Percentiles rank a stretch among this genome's conserved stretches.
These are phyloP conservation scores for Zygosaccharomyces sapae DNA, from an alignment of 1,139 yeast species.

Conservation along the genomic window DNA sequence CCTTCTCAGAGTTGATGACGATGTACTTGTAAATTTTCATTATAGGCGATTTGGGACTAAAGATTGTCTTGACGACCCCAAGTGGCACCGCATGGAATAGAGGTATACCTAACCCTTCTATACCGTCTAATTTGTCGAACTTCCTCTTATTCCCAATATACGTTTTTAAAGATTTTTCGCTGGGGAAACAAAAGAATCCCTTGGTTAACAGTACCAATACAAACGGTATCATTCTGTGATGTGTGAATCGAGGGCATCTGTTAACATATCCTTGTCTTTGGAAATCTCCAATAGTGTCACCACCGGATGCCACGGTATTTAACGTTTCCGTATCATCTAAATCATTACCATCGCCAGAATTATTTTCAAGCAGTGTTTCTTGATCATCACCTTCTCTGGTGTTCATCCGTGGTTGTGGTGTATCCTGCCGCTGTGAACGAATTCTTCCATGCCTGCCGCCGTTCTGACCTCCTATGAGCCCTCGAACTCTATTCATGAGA, in stretches of 20 bases:
- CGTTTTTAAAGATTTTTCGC: constrained; percentile 30
- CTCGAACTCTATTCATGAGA: constrained; percentile 20
- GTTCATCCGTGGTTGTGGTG: background rate
- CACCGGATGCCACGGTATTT: constrained; percentile 26
- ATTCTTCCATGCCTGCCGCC: background rate
- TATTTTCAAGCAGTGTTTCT: constrained; percentile 20
- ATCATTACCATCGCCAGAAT: background rate
- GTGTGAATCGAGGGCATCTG: constrained; percentile 27
- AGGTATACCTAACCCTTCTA: constrained; percentile 35
- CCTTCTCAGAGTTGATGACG: constrained; percentile 16
- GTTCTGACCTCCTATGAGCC: constrained; percentile 16
- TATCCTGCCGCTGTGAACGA: constrained; percentile 1
- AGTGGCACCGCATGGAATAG: constrained; percentile 34
- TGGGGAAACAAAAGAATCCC: constrained; percentile 34
- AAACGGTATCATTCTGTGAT: constrained; percentile 33
- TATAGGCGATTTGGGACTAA: constrained; percentile 27
- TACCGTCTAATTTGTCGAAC: constrained; percentile 20
- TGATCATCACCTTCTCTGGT: constrained; percentile 18
- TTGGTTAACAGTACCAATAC: constrained; percentile 32
- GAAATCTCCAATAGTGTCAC: constrained; percentile 30
- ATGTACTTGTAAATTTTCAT: constrained; percentile 33
- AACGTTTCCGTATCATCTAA: constrained; percentile 20
- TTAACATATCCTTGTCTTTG: constrained; percentile 29
- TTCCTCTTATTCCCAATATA: constrained; percentile 32
- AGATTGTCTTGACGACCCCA: constrained; percentile 30